Evolutionary conservation across 768 basidiomycete species (phyloP).

Genomic region (Boletus reticulatus): DNA sequence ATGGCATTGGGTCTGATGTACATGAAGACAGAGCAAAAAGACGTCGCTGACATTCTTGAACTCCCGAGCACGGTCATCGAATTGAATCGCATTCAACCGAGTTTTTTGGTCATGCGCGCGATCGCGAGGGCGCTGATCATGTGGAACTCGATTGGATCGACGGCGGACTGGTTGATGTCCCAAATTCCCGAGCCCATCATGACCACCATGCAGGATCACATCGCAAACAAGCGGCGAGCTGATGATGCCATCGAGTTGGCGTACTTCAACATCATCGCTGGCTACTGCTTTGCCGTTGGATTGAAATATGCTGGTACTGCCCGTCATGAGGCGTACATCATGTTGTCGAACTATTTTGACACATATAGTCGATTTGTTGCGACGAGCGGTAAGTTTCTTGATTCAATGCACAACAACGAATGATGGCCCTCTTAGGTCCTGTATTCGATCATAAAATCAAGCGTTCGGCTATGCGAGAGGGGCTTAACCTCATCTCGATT

Average conservation of each 20-base stretch:
- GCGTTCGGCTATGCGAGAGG: slow-evolving; percentile 82
- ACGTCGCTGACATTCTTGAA: slow-evolving; percentile 81
- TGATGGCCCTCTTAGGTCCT: slow-evolving; percentile 45
- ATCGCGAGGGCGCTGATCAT: slow-evolving; percentile 78
- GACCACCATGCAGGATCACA: slow-evolving; percentile 52
- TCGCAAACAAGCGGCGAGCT: slow-evolving; percentile 43
- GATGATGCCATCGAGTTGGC: slow-evolving; percentile 83
- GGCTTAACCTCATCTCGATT: slow-evolving; percentile 83
- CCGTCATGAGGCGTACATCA: slow-evolving; percentile 80
- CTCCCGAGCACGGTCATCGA: slow-evolving; percentile 80
- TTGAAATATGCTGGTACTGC: slow-evolving; percentile 95
- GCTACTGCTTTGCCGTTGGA: slow-evolving; percentile 87
- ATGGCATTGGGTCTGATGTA: slow-evolving; percentile 93
- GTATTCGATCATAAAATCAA: slow-evolving; percentile 88
- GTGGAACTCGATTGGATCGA: slow-evolving; percentile 78
- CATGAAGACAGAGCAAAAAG: slow-evolving; percentile 76
- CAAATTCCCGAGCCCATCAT: slow-evolving; percentile 72
- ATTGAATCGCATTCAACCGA: slow-evolving; percentile 85
- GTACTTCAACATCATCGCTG: slow-evolving; percentile 88
- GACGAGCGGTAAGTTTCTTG: slow-evolving; percentile 52
- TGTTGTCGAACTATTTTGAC: slow-evolving; percentile 82
- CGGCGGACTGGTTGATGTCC: slow-evolving; percentile 64
- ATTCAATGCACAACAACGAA: neutral
- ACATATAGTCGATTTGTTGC: slow-evolving; percentile 70
- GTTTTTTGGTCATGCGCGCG: slow-evolving; percentile 79